Base-by-base conservation (phyloP, 2,329 filamentous ascomycete species). In the Colletotrichum plurivorum region DNA sequence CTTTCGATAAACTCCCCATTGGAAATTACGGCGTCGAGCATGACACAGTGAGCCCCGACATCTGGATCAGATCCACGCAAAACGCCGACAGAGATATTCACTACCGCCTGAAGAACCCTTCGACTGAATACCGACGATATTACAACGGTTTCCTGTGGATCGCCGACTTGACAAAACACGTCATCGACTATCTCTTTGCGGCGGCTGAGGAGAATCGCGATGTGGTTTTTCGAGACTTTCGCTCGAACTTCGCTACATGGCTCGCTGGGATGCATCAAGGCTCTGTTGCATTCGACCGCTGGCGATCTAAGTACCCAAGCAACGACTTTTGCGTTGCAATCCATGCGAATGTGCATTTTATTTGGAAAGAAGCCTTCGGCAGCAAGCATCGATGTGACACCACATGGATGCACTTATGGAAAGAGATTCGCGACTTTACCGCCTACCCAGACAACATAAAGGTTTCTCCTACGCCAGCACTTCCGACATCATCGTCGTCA, bases 21-120 rank as follows among this genome's bases (percentile, higher is more conserved):
- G 92, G 89, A 2, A 89, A 90, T 31, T 94, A 94, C 75, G 88
- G 88, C 0, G 63, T 71, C 0, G 76, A 84, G 1, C 75, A 82
- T 0, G 76, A 84, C 22, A 84, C 86, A 0, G 84, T 90, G 3
- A 81, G 78, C 2, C 82, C 82, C 9, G 79, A 86, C 16, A 84
- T 94, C 1, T 95, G 91, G 86, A 84, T 95, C 2, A 85, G 88
- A 18, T 92, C n/a, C n/a, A n/a, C n/a, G n/a, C n/a, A n/a, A n/a
- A n/a, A n/a, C n/a, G n/a, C n/a, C n/a, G n/a, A n/a, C n/a, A n/a
- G n/a, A n/a, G n/a, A n/a, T n/a, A n/a, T 93, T 0, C 95, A 90
- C 82, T 96, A 94, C 75, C 84, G 84, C 10, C 78, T 97, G 0
- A 76, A 76, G 2, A 76, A 61, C 0, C 91, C 93, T 0, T 83